Evolutionary conservation across 2,329 filamentous ascomycete genomes (phyloP).

Genomic region (Dendryphion nanum): DNA sequence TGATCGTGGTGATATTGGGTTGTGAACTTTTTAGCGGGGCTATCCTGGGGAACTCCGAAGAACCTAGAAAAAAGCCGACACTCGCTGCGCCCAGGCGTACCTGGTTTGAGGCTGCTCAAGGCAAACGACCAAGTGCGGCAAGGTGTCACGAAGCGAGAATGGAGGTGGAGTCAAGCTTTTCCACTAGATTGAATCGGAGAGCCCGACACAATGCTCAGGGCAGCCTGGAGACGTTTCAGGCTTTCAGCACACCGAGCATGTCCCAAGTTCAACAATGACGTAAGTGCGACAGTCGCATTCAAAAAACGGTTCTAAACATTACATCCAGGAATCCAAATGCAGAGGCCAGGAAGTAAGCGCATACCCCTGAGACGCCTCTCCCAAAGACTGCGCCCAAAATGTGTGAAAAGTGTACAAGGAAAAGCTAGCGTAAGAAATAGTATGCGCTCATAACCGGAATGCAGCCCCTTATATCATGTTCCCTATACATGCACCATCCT

Average conservation of each 20-base stretch:
- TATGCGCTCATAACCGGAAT: conserved; percentile 24
- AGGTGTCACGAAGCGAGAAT: conserved; percentile 13
- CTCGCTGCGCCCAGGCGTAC: neutral
- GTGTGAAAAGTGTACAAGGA: conserved; percentile 30
- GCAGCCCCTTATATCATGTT: conserved; percentile 23
- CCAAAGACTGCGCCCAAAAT: too few species aligned
- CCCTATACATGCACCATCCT: conserved; percentile 12
- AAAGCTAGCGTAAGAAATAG: conserved; percentile 8
- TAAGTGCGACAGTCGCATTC: conserved; percentile 1
- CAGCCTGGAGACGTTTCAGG: too few species aligned
- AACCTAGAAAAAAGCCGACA: too few species aligned
- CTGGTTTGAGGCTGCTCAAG: too few species aligned
- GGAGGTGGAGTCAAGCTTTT: conserved; percentile 32
- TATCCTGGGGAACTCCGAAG: too few species aligned
- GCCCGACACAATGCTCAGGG: too few species aligned
- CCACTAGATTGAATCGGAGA: conserved; percentile 2
- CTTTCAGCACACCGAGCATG: too few species aligned
- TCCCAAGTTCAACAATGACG: neutral
- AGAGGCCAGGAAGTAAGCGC: too few species aligned
- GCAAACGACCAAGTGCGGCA: conserved; percentile 3
- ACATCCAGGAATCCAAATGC: too few species aligned
- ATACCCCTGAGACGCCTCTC: too few species aligned
- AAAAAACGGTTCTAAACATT: conserved; percentile 14
- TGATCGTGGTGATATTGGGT: conserved; percentile 2
- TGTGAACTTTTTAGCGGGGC: too few species aligned